Percentiles rank a stretch among this genome's conserved stretches.
Conservation (phyloP, 345 rosid species). For the Brassica incana region DNA sequence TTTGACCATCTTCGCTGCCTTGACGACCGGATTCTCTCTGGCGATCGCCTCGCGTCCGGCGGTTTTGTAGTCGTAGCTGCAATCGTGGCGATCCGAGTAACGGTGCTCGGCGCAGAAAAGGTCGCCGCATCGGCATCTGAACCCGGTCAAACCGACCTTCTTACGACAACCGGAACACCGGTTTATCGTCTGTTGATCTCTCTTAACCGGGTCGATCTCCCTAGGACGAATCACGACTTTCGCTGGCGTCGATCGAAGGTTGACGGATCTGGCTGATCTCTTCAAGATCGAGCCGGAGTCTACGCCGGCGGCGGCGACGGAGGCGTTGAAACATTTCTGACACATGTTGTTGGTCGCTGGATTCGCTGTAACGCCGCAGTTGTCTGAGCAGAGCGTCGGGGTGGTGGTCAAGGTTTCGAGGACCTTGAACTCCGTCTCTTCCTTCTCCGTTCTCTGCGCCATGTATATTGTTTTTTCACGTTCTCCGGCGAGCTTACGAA, state of each 20-base stretch:
- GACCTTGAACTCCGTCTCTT: conserved; percentile 92
- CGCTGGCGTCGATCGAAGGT: conserved; percentile 35
- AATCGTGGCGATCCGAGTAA: conserved; percentile 92
- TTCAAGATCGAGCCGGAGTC: conserved; percentile 47
- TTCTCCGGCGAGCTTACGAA: conserved; percentile 10
- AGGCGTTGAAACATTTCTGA: conserved; percentile 86
- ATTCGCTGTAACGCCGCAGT: conserved; percentile 83
- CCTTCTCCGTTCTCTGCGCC: conserved; percentile 91
- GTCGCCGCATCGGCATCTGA: conserved; percentile 93
- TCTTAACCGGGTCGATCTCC: conserved; percentile 26
- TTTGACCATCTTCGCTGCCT: conserved; percentile 93
- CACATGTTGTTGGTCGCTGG: conserved; percentile 97
- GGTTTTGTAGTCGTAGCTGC: conserved; percentile 88
- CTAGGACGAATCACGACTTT: conserved; percentile 33
- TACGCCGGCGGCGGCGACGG: conserved; percentile 38
- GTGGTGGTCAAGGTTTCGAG: conserved; percentile 55
- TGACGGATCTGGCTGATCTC: conserved; percentile 58
- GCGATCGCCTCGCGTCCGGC: conserved; percentile 94
- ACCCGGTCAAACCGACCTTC: conserved; percentile 94
- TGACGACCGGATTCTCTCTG: conserved; percentile 88
- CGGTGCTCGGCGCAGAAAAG: conserved; percentile 90
- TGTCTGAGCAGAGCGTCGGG: conserved; percentile 61
- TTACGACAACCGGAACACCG: conserved; percentile 85
- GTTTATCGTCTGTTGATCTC: conserved; percentile 64
- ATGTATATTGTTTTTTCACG: conserved; percentile 30